phyloP scores from a whole-genome alignment of 2,329 filamentous ascomycete species.

The Arthroderma sp. region DNA sequence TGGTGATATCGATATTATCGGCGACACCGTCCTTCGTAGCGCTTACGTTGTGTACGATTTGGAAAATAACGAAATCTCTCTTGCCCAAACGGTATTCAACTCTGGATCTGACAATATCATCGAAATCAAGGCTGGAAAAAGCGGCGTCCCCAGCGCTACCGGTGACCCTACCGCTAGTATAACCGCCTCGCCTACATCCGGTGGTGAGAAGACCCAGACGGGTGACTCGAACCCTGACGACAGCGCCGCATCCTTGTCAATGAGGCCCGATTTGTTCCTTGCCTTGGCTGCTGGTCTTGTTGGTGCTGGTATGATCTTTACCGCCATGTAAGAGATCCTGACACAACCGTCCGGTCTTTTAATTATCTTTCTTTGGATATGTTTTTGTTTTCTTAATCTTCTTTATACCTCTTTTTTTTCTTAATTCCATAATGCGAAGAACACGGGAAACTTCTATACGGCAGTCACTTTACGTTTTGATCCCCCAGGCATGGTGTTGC shows the following conservation, averaged over 20 bases:
- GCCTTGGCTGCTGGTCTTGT: conserved; percentile 7
- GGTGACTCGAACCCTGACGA: not conserved
- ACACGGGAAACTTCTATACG: too few relatives aligned
- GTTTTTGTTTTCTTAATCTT: not conserved
- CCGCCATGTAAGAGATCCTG: conserved; percentile 7
- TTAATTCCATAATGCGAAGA: too few relatives aligned
- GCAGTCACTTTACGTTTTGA: too few relatives aligned
- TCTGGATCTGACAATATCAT: conserved; percentile 34
- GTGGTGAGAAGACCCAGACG: conserved; percentile 1
- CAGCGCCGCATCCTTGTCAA: not conserved
- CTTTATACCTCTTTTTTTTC: too few relatives aligned
- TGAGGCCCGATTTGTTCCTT: conserved; percentile 7
- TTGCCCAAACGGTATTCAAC: conserved; percentile 56
- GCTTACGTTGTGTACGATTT: conserved; percentile 67
- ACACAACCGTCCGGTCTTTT: not conserved
- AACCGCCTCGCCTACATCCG: conserved; percentile 7
- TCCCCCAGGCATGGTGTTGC: too few relatives aligned
- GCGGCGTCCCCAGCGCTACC: conserved; percentile 39
- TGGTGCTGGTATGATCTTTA: conserved; percentile 10
- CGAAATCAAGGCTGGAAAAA: conserved; percentile 38
- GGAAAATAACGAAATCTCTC: conserved; percentile 55
- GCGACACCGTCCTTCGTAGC: conserved; percentile 61
- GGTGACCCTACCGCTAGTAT: conserved; percentile 14
- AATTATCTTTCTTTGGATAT: not conserved
- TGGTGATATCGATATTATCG: conserved; percentile 46